A percentile compares a stretch with the other conserved stretches of the same genome.
Evolutionary conservation across 768 basidiomycete species (phyloP).

Genomic region (Macrolepiota albuminosa): DNA sequence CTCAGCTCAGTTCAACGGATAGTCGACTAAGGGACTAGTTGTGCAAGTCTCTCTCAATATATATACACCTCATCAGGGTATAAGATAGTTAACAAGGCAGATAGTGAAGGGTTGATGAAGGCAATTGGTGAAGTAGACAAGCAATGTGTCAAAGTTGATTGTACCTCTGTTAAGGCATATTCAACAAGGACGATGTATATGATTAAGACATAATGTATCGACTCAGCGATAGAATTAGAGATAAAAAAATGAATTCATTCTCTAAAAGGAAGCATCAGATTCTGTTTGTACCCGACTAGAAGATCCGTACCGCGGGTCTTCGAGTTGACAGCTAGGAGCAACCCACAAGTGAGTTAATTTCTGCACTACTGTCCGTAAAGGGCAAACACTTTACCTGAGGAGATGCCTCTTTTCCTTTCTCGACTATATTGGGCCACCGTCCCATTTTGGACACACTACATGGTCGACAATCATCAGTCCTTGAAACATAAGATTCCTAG

Average conservation of each 20-base stretch:
- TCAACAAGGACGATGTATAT: background rate
- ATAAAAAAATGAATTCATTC: conserved; percentile 1
- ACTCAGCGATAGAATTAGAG: background rate
- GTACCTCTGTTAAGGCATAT: too few relatives aligned
- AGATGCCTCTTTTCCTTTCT: background rate
- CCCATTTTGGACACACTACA: background rate
- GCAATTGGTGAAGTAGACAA: too few relatives aligned
- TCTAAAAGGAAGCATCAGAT: background rate
- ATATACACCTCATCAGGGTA: too few relatives aligned
- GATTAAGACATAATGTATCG: background rate
- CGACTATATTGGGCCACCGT: too few relatives aligned
- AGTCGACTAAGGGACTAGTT: too few relatives aligned
- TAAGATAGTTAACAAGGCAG: too few relatives aligned
- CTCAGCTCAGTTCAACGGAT: too few relatives aligned
- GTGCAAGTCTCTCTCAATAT: too few relatives aligned
- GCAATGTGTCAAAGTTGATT: too few relatives aligned
- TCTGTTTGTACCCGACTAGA: too few relatives aligned
- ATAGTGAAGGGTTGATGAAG: too few relatives aligned
- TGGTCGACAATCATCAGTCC: background rate
- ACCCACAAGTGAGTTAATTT: background rate
- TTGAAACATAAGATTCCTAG: too few relatives aligned
- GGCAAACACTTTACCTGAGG: background rate
- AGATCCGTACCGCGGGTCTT: background rate
- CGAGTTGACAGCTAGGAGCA: background rate
- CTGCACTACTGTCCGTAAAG: background rate